Base-by-base conservation (phyloP, 2,329 filamentous ascomycete genomes). In the Epichloe festucae region DNA sequence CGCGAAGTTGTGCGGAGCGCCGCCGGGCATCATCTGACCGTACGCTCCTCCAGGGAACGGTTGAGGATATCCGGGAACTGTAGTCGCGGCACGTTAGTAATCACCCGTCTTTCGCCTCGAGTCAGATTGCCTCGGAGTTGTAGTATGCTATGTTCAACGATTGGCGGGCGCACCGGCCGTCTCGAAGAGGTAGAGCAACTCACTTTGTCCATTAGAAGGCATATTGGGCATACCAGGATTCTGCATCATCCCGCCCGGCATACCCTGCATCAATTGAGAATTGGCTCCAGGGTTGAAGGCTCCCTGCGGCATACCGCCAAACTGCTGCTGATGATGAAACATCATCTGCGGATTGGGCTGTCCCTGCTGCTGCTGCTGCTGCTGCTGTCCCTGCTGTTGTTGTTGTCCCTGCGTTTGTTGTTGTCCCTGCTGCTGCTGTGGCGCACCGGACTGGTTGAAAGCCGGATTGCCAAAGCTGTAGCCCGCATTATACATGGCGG, bases 231-330 rank as follows among this genome's bases (percentile, higher is more conserved):
- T 78, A 62, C 68, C 74, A 59, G 76, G 66, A 63, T 74, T 79
- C 67, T 77, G 79, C 79, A 83, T 82, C 78, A 83, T 81, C 61
- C 73, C 77, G 66, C 70, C 73, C 67, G 74, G 72, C 41, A 73
- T 74, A 57, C 69, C 72, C 48, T 70, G 67, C 71, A 78, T 78
- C 75, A 81, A 78, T 65, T 76, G 68, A 50, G 72, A 68, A 57
- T 75, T 78, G 49, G 73, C 72, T 57, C 70, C 73, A 46, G 71
- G 72, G 48, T 70, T 70, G 58, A 78, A 80, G 55, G 64, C 67
- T 53, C 67, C 69, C 62, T 78, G 76, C 52, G 70, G 67, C 75
- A 81, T 78, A 59, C 65, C 67, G 49, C 73, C 68, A 59, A 75
- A 80, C 67, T 77, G 77, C 63, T 78, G 76, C 53, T 72, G 69